Evolutionary conservation across 208 protist species (phyloP).

Genomic region (Acanthamoeba lenticulata): DNA sequence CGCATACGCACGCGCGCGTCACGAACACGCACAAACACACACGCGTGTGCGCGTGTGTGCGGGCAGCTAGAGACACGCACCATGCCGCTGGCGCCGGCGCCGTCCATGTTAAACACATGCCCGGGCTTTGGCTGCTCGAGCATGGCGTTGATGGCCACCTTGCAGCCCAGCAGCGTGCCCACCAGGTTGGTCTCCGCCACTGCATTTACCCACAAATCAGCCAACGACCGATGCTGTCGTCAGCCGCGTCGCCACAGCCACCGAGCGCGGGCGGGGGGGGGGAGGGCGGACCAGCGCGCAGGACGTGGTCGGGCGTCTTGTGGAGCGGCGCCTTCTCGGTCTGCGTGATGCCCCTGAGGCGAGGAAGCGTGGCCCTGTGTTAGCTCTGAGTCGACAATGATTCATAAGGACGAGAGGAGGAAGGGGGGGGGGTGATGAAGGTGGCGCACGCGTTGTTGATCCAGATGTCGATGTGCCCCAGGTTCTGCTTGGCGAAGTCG

Average conservation of each 20-base stretch:
- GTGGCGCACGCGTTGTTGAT: conserved; percentile 40
- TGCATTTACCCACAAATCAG: too few relatives aligned
- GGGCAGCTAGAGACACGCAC: too few relatives aligned
- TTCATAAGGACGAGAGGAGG: too few relatives aligned
- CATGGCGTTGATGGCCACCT: conserved; percentile 1
- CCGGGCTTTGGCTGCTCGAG: not conserved
- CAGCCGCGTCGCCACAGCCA: too few relatives aligned
- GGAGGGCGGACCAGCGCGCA: not conserved
- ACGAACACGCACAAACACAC: too few relatives aligned
- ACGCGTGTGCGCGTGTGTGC: too few relatives aligned
- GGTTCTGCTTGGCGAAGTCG: not conserved
- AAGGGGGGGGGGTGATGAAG: too few relatives aligned
- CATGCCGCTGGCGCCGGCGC: not conserved
- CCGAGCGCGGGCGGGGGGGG: too few relatives aligned
- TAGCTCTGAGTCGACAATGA: too few relatives aligned
- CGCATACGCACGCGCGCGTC: too few relatives aligned
- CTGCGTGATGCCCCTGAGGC: not conserved
- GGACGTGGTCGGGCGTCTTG: not conserved
- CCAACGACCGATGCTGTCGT: too few relatives aligned
- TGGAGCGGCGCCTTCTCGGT: not conserved
- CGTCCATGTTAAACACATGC: conserved; percentile 50
- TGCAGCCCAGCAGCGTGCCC: conserved; percentile 1
- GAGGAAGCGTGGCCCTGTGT: too few relatives aligned
- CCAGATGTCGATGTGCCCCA: conserved; percentile 2
- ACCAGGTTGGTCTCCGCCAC: conserved; percentile 35